These are phyloP conservation scores for Pseudonitzschia multistriata DNA, from an alignment of 108 stramenopile genomes.

Conservation along the genomic window DNA sequence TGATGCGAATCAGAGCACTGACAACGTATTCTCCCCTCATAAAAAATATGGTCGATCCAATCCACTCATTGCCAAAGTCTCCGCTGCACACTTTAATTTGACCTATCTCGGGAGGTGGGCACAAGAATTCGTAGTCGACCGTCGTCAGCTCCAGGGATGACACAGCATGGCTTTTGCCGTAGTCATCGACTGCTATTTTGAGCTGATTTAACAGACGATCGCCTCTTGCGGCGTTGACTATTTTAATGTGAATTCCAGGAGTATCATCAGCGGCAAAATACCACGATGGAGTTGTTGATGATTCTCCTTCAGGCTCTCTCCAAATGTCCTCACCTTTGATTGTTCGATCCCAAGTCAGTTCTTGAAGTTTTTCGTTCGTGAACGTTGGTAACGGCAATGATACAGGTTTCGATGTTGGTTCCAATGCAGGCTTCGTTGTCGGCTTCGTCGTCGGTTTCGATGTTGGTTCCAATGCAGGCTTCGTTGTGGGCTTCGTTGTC, in stretches of 20 bases:
- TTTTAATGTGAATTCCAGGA: background rate
- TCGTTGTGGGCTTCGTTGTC: background rate
- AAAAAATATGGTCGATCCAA: conserved; percentile 7
- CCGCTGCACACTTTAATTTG: conserved; percentile 18
- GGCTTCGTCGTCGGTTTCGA: background rate
- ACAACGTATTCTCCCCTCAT: conserved; percentile 11
- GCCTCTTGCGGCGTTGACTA: conserved; percentile 9
- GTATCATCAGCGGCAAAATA: conserved; percentile 10
- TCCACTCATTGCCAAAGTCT: conserved; percentile 13
- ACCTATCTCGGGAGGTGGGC: conserved; percentile 4
- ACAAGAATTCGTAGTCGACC: conserved; percentile 3
- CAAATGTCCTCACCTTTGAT: conserved; percentile 9
- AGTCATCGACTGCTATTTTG: conserved; percentile 3
- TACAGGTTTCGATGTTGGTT: background rate
- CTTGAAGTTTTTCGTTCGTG: background rate
- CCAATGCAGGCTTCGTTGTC: background rate
- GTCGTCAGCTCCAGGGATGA: background rate
- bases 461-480: background rate
- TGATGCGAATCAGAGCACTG: conserved; percentile 11
- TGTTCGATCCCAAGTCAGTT: conserved; percentile 11
- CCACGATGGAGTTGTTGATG: conserved; percentile 1
- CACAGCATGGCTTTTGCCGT: conserved; percentile 3
- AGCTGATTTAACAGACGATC: background rate
- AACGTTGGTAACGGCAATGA: background rate
- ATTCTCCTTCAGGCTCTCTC: background rate